Evolutionary conservation across 1,284 basidiomycete species (phyloP).

Genomic region (Mycena citricolor): DNA sequence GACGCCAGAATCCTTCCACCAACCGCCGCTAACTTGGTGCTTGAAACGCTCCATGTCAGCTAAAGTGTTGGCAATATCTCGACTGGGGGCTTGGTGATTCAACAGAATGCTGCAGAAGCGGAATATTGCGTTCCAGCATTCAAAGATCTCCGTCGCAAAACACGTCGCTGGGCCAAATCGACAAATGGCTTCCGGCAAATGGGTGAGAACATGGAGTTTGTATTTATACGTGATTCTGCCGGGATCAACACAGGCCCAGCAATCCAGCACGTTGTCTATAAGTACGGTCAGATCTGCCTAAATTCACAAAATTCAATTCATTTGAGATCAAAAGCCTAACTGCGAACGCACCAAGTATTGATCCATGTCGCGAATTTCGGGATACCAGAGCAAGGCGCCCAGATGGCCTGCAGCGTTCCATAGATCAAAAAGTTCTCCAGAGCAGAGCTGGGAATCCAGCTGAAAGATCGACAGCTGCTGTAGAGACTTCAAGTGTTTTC

Average conservation of each 20-base stretch:
- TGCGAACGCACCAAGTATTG: slow-evolving; percentile 32
- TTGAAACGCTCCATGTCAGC: slow-evolving; percentile 35
- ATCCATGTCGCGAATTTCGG: slow-evolving; percentile 35
- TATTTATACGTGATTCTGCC: slow-evolving; percentile 31
- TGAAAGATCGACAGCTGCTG: slow-evolving; percentile 33
- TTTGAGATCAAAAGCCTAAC: background rate
- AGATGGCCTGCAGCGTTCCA: slow-evolving; percentile 36
- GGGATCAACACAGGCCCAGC: slow-evolving; percentile 31
- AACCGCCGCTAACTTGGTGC: slow-evolving; percentile 34
- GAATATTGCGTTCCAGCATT: slow-evolving; percentile 41
- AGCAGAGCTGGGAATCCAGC: slow-evolving; percentile 23
- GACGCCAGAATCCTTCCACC: slow-evolving; percentile 27
- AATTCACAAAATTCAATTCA: background rate
- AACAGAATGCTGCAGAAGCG: slow-evolving; percentile 33
- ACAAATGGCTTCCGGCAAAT: slow-evolving; percentile 31
- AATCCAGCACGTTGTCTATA: slow-evolving; percentile 35
- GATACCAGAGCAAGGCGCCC: slow-evolving; percentile 35
- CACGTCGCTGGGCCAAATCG: slow-evolving; percentile 35
- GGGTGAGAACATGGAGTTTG: slow-evolving; percentile 38
- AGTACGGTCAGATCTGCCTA: slow-evolving; percentile 30
- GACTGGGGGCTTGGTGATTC: slow-evolving; percentile 39
- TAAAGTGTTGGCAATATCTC: slow-evolving; percentile 35
- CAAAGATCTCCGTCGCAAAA: slow-evolving; percentile 36
- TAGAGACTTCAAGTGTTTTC: slow-evolving; percentile 39
- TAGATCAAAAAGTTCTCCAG: slow-evolving; percentile 21